Conservation (phyloP, 176 grass and related monocot species). For the Secale cereale region DNA sequence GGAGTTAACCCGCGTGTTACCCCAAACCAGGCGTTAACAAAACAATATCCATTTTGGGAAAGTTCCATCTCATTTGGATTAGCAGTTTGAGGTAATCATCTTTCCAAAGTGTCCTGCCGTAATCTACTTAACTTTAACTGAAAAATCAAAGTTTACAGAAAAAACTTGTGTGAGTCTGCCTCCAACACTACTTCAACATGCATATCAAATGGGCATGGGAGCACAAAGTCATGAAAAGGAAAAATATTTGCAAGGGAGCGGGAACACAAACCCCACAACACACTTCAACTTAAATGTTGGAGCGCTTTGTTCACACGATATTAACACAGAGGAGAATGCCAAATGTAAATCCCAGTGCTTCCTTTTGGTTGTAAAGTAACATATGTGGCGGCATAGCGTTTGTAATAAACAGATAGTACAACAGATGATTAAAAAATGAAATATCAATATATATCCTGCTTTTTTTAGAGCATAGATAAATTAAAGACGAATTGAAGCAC, state of each 20-base stretch:
- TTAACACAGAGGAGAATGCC: not conserved
- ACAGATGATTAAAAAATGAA: not conserved
- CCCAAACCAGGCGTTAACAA: too few relatives aligned
- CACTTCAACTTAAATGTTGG: not conserved
- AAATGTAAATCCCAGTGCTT: not conserved
- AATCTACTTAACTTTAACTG: too few relatives aligned
- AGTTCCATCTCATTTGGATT: too few relatives aligned
- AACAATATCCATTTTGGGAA: too few relatives aligned
- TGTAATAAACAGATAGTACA: not conserved
- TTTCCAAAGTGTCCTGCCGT: too few relatives aligned
- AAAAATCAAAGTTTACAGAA: not conserved
- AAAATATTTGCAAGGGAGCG: not conserved
- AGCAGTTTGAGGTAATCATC: too few relatives aligned
- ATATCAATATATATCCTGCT: not conserved
- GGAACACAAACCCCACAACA: not conserved
- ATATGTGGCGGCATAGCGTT: not conserved
- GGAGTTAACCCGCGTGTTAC: too few relatives aligned
- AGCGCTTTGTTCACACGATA: constrained; percentile 1
- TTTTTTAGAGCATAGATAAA: constrained; percentile 13
- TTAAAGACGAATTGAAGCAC: not conserved
- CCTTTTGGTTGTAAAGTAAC: constrained; percentile 6
- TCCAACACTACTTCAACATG: not conserved
- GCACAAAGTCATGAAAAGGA: not conserved
- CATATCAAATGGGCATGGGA: not conserved
- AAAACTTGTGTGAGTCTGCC: not conserved